These are phyloP conservation scores for carrot (Daucus carota) DNA, from an alignment of 129 eudicot genomes.

Conservation along the genomic window DNA sequence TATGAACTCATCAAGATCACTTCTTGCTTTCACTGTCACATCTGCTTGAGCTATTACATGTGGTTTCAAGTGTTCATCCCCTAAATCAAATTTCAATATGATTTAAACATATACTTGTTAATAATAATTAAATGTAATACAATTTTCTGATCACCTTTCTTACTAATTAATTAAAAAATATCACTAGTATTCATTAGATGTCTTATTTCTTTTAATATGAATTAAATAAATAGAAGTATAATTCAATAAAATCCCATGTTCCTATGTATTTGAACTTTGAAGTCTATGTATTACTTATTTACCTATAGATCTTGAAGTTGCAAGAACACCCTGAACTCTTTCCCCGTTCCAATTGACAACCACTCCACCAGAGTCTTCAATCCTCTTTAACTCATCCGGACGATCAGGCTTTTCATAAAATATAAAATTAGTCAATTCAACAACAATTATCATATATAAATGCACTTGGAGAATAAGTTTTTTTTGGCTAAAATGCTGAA, in stretches of 20 bases:
- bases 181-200: no score
- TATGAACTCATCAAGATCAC: conserved; percentile 28
- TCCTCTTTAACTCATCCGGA: conserved; percentile 61
- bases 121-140: not conserved
- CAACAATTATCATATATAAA: not conserved
- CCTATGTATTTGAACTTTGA: not conserved
- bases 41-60: conserved; percentile 31
- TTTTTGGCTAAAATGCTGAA: not conserved
- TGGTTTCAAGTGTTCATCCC: conserved; percentile 41
- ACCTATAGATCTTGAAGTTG: conserved; percentile 80
- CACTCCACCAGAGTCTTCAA: conserved; percentile 61
- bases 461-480: no score
- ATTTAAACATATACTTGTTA: not conserved
- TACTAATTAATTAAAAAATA: no score
- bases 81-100: conserved; percentile 14
- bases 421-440: not conserved
- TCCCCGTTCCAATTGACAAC: conserved; percentile 55
- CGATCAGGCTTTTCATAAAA: conserved; percentile 48
- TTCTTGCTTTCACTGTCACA: conserved; percentile 25
- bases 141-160: not conserved
- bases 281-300: not conserved
- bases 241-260: not conserved
- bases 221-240: no score
- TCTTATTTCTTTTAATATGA: no score
- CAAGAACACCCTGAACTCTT: conserved; percentile 61